These are phyloP conservation scores for Cladophialophora carrionii DNA, from an alignment of 2,329 filamentous ascomycete genomes.

Conservation along the genomic window DNA sequence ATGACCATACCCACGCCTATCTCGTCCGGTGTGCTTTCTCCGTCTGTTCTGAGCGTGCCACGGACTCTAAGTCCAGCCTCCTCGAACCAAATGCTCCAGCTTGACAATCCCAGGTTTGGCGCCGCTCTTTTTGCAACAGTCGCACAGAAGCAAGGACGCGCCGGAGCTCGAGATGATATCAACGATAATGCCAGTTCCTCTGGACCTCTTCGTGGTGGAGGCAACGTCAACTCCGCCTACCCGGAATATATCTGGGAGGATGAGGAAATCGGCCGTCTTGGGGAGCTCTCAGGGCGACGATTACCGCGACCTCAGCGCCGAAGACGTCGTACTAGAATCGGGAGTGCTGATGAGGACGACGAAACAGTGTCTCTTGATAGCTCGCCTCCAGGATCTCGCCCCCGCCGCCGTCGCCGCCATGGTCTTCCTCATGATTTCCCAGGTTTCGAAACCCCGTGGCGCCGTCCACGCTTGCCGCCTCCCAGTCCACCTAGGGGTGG, in stretches of 20 bases:
- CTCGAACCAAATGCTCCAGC: not conserved
- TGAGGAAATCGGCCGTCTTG: not conserved
- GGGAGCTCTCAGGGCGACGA: too few species aligned
- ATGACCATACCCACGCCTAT: not conserved
- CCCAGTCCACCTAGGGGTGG: not conserved
- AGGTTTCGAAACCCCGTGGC: not conserved
- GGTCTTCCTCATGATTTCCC: not conserved
- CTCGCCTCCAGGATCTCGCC: not conserved
- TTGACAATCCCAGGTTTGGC: not conserved
- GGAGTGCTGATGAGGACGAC: not conserved
- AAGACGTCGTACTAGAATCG: not conserved
- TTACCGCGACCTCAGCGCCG: not conserved
- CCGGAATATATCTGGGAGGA: not conserved
- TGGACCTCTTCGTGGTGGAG: constrained; percentile 16
- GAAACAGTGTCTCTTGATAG: not conserved
- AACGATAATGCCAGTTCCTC: not conserved
- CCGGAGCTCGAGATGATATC: not conserved
- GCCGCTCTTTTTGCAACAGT: constrained; percentile 3
- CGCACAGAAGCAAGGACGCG: constrained; percentile 2
- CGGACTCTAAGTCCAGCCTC: not conserved
- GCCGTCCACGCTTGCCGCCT: not conserved
- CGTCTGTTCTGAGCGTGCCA: not conserved
- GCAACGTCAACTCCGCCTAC: not conserved
- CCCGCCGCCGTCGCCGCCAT: not conserved
- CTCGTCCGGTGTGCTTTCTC: not conserved